Conservation (phyloP, 495 filamentous ascomycete genomes). For the Symbiotaphrina buchneri region DNA sequence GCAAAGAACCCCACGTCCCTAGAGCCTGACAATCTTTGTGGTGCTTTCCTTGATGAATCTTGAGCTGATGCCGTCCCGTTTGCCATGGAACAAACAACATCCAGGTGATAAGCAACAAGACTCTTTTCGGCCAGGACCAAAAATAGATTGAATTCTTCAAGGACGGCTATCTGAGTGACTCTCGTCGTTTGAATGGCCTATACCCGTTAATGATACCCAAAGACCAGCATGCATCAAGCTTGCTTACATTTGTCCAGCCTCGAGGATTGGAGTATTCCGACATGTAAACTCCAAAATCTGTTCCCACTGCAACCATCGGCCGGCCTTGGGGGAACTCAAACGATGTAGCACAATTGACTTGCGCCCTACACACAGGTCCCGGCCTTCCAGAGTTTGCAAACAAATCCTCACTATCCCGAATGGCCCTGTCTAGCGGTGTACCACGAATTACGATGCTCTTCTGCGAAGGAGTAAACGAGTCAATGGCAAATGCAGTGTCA, state of each 20-base stretch:
- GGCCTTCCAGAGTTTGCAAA: slow-evolving; percentile 46
- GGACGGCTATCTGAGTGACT: slow-evolving; percentile 82
- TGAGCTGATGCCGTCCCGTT: slow-evolving; percentile 36
- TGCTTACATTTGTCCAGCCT: slow-evolving; percentile 61
- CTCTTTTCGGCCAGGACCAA: slow-evolving; percentile 78
- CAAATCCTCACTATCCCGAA: slow-evolving; percentile 61
- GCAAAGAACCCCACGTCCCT: slow-evolving; percentile 93
- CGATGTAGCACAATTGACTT: slow-evolving; percentile 79
- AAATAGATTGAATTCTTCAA: slow-evolving; percentile 88
- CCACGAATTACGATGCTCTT: slow-evolving; percentile 49
- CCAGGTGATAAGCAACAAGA: slow-evolving; percentile 83
- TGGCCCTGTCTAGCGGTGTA: slow-evolving; percentile 79
- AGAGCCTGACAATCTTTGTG: slow-evolving; percentile 70
- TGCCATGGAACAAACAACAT: slow-evolving; percentile 60
- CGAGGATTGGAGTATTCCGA: slow-evolving; percentile 68
- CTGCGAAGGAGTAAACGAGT: slow-evolving; percentile 29
- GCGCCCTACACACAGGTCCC: slow-evolving; percentile 52
- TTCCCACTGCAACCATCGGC: slow-evolving; percentile 84
- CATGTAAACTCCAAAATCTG: slow-evolving; percentile 82
- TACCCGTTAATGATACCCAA: slow-evolving; percentile 10
- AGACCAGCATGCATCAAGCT: slow-evolving; percentile 2
- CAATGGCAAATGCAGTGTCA: slow-evolving; percentile 73
- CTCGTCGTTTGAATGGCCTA: slow-evolving; percentile 48
- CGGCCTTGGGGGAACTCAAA: slow-evolving; percentile 62
- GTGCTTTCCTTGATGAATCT: slow-evolving; percentile 49